A percentile compares a stretch with the other conserved stretches of the same genome.
Evolutionary conservation across 2,329 filamentous ascomycete genomes (phyloP).

Genomic region (Fusarium sp.): DNA sequence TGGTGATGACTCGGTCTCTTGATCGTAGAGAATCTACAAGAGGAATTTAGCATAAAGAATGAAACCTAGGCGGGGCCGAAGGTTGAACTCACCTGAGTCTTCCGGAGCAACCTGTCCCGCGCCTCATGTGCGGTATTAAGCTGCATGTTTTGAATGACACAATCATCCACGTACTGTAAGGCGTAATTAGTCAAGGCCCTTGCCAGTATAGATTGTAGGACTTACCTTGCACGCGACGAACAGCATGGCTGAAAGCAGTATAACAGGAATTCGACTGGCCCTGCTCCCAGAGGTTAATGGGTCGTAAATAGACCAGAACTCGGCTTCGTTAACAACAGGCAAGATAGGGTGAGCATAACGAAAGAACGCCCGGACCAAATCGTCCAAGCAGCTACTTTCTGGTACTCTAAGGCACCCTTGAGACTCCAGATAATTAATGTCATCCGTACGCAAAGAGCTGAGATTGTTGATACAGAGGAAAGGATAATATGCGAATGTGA

Average conservation of each 20-base stretch:
- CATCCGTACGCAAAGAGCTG: background rate
- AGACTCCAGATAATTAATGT: background rate
- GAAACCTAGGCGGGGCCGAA: background rate
- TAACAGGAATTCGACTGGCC: background rate
- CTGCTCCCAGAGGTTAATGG: background rate
- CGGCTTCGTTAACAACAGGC: background rate
- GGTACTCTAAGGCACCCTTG: slow-evolving; percentile 1
- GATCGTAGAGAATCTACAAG: background rate
- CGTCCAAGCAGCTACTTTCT: background rate
- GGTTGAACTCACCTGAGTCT: background rate
- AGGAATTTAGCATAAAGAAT: background rate
- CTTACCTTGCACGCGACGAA: slow-evolving; percentile 6
- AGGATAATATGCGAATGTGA: background rate
- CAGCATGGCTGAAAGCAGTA: slow-evolving; percentile 2
- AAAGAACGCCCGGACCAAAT: background rate
- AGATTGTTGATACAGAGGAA: slow-evolving; percentile 2
- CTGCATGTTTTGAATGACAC: background rate
- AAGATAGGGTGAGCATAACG: slow-evolving; percentile 7
- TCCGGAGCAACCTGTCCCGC: background rate
- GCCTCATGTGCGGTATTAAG: background rate
- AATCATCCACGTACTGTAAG: background rate
- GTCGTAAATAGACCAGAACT: slow-evolving; percentile 5
- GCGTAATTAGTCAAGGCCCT: background rate
- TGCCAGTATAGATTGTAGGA: fast-evolving
- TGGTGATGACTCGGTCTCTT: slow-evolving; percentile 1